These are phyloP conservation scores for Cylindricascospora bacillispora DNA, from an alignment of 1,139 yeast genomes.

Conservation along the genomic window DNA sequence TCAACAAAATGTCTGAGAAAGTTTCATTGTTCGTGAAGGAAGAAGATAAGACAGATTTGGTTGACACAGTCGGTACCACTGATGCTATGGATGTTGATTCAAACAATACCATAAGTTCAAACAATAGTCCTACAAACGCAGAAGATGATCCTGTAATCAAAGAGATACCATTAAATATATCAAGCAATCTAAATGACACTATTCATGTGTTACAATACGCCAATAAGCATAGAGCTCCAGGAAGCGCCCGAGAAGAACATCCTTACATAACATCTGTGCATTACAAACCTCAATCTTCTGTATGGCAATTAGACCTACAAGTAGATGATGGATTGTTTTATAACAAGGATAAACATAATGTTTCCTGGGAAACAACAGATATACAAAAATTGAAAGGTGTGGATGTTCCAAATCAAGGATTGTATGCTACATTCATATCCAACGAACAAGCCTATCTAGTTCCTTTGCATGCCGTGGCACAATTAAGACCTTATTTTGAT, in stretches of 20 bases:
- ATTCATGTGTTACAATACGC: conserved; percentile 57
- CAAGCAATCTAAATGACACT: conserved; percentile 22
- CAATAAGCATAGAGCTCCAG: conserved; percentile 44
- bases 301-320: conserved; percentile 62
- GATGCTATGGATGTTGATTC: too few species aligned
- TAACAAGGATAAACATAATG: conserved; percentile 46
- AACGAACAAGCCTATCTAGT: conserved; percentile 46
- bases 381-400: conserved; percentile 67
- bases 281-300: conserved; percentile 46
- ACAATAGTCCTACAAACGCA: too few species aligned
- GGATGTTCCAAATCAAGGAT: conserved; percentile 42
- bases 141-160: conserved; percentile 72
- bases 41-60: too few species aligned
- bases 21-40: background rate
- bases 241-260: conserved; percentile 31
- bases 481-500: conserved; percentile 68
- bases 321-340: conserved; percentile 48
- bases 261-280: conserved; percentile 37
- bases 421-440: conserved; percentile 39
- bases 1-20: too few species aligned
- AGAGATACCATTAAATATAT: conserved; percentile 55
- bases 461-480: conserved; percentile 59
- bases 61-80: too few species aligned
- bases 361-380: conserved; percentile 40
- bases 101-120: too few species aligned